These are phyloP conservation scores for Irpex lacteus DNA, from an alignment of 1,284 basidiomycete genomes.

Conservation along the genomic window DNA sequence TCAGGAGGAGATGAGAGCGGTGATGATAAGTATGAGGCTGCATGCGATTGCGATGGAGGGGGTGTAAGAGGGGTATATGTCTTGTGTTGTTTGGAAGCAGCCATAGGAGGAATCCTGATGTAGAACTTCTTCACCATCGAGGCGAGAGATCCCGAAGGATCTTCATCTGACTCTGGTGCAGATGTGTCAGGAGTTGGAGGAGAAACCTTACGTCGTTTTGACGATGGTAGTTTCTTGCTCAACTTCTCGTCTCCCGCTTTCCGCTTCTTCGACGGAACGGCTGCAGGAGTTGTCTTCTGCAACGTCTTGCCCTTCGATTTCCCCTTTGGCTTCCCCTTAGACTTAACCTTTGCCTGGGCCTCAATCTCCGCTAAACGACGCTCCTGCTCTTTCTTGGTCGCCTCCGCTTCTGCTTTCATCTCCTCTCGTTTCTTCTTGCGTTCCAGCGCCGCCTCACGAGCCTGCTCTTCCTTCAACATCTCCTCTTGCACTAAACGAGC, in stretches of 20 bases:
- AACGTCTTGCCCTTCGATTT: constrained; percentile 22
- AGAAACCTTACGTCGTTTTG: background rate
- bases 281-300: constrained; percentile 9
- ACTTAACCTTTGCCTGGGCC: background rate
- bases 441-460: constrained; percentile 50
- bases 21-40: constrained; percentile 1
- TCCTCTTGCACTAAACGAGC: constrained; percentile 57
- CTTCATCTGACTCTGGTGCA: background rate
- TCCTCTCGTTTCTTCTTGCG: constrained; percentile 51
- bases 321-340: constrained; percentile 20
- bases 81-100: background rate
- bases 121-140: background rate
- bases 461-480: constrained; percentile 47
- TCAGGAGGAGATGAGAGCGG: background rate
- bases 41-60: background rate
- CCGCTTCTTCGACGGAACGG: constrained; percentile 15
- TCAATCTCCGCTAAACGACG: background rate
- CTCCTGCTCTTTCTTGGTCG: constrained; percentile 13
- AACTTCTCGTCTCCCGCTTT: constrained; percentile 9
- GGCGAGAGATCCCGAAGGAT: background rate
- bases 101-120: background rate
- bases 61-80: background rate
- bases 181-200: background rate
- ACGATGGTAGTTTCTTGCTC: background rate
- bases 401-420: constrained; percentile 17